Conservation (phyloP, 805 yeast genomes). For the Kodamaea sagamina region DNA sequence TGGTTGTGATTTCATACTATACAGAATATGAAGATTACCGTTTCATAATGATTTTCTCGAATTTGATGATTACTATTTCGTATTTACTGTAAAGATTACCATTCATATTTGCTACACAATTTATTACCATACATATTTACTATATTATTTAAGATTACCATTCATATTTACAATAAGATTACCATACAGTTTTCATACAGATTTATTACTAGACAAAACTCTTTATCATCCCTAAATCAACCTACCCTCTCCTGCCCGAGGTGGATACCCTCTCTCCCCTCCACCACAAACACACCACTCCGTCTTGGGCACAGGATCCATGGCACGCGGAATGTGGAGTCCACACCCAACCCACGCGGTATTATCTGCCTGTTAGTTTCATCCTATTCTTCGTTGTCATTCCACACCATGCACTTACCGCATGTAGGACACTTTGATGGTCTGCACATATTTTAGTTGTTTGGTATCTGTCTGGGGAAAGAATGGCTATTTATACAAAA, state of each 20-base stretch:
- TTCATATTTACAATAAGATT: too few species aligned
- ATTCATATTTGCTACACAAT: too few species aligned
- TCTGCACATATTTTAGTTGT: slow-evolving; percentile 13
- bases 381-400: slow-evolving; percentile 2
- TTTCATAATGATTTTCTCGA: too few species aligned
- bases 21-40: too few species aligned
- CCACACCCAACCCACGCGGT: slow-evolving; percentile 51
- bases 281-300: slow-evolving; percentile 40
- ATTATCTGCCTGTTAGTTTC: slow-evolving; percentile 12
- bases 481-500: background rate
- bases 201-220: too few species aligned
- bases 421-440: slow-evolving; percentile 15
- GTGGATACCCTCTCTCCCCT: slow-evolving; percentile 33
- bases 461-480: slow-evolving; percentile 2
- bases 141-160: too few species aligned
- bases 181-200: too few species aligned
- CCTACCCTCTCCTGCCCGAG: slow-evolving; percentile 27
- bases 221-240: too few species aligned
- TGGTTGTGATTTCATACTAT: too few species aligned
- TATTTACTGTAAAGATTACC: too few species aligned
- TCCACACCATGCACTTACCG: slow-evolving; percentile 9
- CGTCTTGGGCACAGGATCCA: slow-evolving; percentile 35
- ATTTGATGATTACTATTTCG: too few species aligned
- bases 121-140: too few species aligned
- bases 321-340: slow-evolving; percentile 42